These are phyloP conservation scores for Fusarium sp. DNA, from an alignment of 2,329 filamentous ascomycete genomes.

Conservation along the genomic window DNA sequence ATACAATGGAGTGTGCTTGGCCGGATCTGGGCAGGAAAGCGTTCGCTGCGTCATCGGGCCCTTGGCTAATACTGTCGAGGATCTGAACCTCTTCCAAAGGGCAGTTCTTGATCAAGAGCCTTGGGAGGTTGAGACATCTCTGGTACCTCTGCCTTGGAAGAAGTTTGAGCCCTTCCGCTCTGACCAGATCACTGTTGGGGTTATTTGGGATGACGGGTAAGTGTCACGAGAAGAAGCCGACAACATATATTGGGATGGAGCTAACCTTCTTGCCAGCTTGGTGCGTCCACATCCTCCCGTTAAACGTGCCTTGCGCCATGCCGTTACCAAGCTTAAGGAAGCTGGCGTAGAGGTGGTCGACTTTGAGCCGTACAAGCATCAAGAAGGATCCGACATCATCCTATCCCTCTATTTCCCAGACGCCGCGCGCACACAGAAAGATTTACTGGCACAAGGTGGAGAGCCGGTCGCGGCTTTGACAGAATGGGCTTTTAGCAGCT, in stretches of 20 bases:
- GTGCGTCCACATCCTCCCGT: conserved; percentile 43
- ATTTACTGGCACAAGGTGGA: conserved; percentile 31
- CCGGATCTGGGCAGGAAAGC: conserved; percentile 46
- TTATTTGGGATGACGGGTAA: neutral
- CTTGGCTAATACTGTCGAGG: conserved; percentile 30
- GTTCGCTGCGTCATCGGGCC: conserved; percentile 33
- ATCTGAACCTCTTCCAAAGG: conserved; percentile 53
- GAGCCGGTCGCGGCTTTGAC: conserved; percentile 42
- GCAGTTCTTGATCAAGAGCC: conserved; percentile 53
- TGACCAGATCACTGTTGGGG: neutral
- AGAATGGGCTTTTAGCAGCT: conserved; percentile 35
- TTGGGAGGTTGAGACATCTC: conserved; percentile 55
- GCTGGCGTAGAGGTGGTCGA: conserved; percentile 41
- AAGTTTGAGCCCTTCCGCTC: conserved; percentile 24
- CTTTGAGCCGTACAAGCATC: conserved; percentile 39
- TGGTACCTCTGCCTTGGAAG: conserved; percentile 56
- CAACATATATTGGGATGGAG: no score
- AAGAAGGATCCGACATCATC: conserved; percentile 36
- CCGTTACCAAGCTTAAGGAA: conserved; percentile 26
- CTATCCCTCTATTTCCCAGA: conserved; percentile 38
- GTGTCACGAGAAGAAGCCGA: neutral
- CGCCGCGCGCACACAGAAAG: conserved; percentile 28
- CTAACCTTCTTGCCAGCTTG: neutral
- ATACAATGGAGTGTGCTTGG: conserved; percentile 15
- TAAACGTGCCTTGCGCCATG: conserved; percentile 31